Conservation (phyloP, 1,284 basidiomycete genomes). For the Mycosarcoma mackinlayi region DNA sequence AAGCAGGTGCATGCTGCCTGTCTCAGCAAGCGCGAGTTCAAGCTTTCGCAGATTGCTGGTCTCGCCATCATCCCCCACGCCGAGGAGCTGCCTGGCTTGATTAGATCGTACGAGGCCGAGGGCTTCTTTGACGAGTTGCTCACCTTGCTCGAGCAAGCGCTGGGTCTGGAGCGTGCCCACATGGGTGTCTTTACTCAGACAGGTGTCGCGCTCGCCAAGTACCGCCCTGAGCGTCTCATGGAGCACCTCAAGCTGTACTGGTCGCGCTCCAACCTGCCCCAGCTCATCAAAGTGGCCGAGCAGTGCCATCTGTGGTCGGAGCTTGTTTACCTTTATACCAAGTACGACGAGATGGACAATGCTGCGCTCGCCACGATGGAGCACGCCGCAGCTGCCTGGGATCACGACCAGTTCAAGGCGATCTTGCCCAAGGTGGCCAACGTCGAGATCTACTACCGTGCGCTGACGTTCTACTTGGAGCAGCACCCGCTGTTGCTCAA, state of each 20-base stretch:
- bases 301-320: conserved; percentile 99
- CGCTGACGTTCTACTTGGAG: conserved; percentile 75
- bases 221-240: conserved; percentile 97
- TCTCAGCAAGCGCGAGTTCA: conserved; percentile 96
- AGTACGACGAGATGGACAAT: conserved; percentile 96
- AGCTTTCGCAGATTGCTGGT: conserved; percentile 86
- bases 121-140: conserved; percentile 97
- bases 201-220: conserved; percentile 94
- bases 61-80: conserved; percentile 71
- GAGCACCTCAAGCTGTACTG: conserved; percentile 98
- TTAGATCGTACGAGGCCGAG: conserved; percentile 87
- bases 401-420: conserved; percentile 89
- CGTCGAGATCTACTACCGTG: conserved; percentile 96
- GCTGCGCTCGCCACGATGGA: conserved; percentile 98
- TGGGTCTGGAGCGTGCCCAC: conserved; percentile 92
- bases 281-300: conserved; percentile 93
- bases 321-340: conserved; percentile 96
- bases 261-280: conserved; percentile 93
- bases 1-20: conserved; percentile 99
- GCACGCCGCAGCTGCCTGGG: conserved; percentile 95
- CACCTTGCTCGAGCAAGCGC: conserved; percentile 87
- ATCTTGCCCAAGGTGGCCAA: conserved; percentile 79
- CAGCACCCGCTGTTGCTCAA: conserved; percentile 93
- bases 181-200: conserved; percentile 89
- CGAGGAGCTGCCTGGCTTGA: conserved; percentile 86